Evolutionary conservation across 148 eudicot genomes (phyloP), one percentile per base, ranked within the genome.

Genomic region (Polygonum aviculare): DNA sequence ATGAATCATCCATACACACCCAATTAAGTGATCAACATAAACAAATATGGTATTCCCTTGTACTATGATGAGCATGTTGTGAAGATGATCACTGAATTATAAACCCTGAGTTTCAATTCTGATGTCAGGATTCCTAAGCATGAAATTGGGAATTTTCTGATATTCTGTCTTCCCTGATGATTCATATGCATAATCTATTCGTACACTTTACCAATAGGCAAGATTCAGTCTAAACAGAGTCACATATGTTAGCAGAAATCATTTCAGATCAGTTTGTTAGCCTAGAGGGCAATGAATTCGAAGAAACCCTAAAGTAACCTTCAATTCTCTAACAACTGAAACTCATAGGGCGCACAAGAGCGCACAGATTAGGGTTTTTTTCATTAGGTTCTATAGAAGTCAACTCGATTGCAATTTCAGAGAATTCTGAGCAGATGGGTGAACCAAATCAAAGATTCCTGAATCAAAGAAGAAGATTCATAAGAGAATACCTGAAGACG

Each of bases 401-500:
- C 6, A 2, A 26, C 1, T 57, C 16, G 31, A 2, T 33, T 31
- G 69, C 3, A 54, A 21, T 18, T 54, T 5, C 9, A 54, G 3
- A 7, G 26, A 54, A 54, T n/a, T n/a, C 9, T n/a, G 1, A 18
- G 21, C 60, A 54, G 60, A 18, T 4, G 19, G 60, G 5, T 4
- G 19, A n/a, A 54, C 22, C 15, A 33, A 31, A 7, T 5, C 31
- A 31, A 75, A 19, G 39, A 52, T 15, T 63, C 6, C 2, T 12
- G 36, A 19, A 31, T 11, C 15, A 15, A 48, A 54, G 60, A 16
- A 51, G 7, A 2, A 51, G 21, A 51, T 51, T 19, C 21, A 54
- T 14, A 72, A 26, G 33, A 2, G 31, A 12, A 70, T 18, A 88
- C 92, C 92, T 88, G 84, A 88, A 88, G 74, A 88, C 84, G 52